A percentile compares a stretch with the other conserved stretches of the same genome.
phyloP scores from a whole-genome alignment of 202 grass and related monocot genomes.

The Schoenoplectus tabernaemontani region DNA sequence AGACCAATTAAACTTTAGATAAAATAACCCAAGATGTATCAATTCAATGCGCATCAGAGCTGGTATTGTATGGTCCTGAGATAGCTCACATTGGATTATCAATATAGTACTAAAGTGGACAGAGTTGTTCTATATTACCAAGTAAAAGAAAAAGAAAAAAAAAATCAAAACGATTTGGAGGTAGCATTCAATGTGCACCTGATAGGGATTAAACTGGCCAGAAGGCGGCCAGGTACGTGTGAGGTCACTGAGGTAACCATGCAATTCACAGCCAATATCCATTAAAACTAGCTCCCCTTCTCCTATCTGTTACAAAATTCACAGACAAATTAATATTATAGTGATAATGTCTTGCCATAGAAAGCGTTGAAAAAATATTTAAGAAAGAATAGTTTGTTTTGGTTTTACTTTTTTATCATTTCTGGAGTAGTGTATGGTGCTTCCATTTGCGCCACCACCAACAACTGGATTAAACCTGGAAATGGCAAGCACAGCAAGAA shows the following conservation, averaged over 20 bases:
- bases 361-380: not conserved
- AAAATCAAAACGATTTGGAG: not conserved
- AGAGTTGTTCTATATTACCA: not conserved
- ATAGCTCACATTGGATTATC: not conserved
- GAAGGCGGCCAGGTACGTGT: conserved; percentile 77
- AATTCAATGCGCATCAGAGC: not conserved
- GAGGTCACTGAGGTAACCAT: conserved; percentile 90
- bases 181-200: conserved; percentile 37
- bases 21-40: not conserved
- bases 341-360: conserved; percentile 23
- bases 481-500: not conserved
- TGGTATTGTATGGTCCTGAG: not conserved
- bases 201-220: conserved; percentile 64
- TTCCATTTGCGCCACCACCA: conserved; percentile 73
- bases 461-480: conserved; percentile 91
- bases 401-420: conserved; percentile 68
- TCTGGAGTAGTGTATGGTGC: conserved; percentile 90
- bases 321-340: conserved; percentile 28
- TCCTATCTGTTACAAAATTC: conserved; percentile 52
- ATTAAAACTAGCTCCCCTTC: conserved; percentile 78
- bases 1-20: not conserved
- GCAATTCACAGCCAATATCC: conserved; percentile 96
- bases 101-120: not conserved
- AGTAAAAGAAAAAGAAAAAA: not conserved
- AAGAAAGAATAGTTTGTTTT: not conserved